These are phyloP conservation scores for Gyromitra esculenta DNA, from an alignment of 2,329 filamentous ascomycete species.

Conservation along the genomic window DNA sequence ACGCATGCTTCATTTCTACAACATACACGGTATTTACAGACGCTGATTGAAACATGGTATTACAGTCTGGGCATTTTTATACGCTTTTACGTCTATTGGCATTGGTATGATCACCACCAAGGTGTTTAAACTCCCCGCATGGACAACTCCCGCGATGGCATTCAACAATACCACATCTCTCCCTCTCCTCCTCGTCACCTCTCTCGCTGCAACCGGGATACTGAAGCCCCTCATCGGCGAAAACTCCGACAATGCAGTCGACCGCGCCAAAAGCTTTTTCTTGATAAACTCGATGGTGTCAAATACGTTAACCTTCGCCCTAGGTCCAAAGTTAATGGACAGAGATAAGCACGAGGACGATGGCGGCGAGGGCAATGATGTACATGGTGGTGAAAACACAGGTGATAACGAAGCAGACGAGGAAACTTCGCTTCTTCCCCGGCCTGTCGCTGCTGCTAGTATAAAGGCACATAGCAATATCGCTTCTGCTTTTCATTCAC, in stretches of 20 bases:
- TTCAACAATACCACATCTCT: conserved; percentile 66
- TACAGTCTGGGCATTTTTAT: conserved; percentile 61
- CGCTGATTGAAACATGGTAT: conserved; percentile 60
- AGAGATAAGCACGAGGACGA: conserved; percentile 58
- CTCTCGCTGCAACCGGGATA: conserved; percentile 68
- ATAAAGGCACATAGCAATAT: conserved; percentile 58
- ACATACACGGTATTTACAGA: neutral
- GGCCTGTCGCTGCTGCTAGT: neutral
- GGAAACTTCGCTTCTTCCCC: conserved; percentile 66
- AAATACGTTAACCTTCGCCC: conserved; percentile 71
- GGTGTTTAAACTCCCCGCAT: conserved; percentile 63
- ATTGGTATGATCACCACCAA: conserved; percentile 61
- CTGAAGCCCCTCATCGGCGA: conserved; percentile 65
- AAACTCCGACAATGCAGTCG: conserved; percentile 64
- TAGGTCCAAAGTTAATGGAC: conserved; percentile 70
- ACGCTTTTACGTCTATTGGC: conserved; percentile 61
- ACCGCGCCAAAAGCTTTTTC: conserved; percentile 73
- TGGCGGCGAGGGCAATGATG: conserved; percentile 57
- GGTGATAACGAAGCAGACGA: conserved; percentile 61
- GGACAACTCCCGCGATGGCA: conserved; percentile 63
- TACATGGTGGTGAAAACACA: conserved; percentile 56
- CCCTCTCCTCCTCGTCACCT: conserved; percentile 64
- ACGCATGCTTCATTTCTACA: too few species aligned
- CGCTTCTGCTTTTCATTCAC: conserved; percentile 56
- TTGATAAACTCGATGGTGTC: conserved; percentile 72